Conservation (phyloP, 163 green algal species). For the Coccomyxa subellipsoidea region DNA sequence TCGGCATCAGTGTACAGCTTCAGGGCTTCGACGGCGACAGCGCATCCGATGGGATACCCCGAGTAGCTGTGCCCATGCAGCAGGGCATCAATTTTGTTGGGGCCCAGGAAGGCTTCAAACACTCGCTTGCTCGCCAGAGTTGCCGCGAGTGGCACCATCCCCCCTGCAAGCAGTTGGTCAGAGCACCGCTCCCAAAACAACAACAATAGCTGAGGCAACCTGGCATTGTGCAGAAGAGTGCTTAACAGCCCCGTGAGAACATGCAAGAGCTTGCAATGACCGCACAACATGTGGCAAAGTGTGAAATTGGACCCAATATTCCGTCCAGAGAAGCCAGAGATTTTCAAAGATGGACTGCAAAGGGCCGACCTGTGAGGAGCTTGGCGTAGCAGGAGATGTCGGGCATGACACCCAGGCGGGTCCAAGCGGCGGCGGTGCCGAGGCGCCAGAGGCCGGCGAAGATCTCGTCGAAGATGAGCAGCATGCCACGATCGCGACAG, state of each 20-base stretch:
- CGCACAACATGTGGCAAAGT: no score
- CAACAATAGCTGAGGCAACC: no score
- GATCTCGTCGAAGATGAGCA: slow-evolving; percentile 94
- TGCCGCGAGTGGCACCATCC: slow-evolving; percentile 77
- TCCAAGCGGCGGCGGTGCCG: slow-evolving; percentile 51
- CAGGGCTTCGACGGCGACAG: slow-evolving; percentile 63
- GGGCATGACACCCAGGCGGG: slow-evolving; percentile 57
- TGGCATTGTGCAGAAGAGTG: no score
- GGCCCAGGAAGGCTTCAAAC: slow-evolving; percentile 81
- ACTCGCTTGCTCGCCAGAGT: slow-evolving; percentile 79
- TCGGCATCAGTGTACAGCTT: slow-evolving; percentile 50
- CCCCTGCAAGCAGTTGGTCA: slow-evolving; percentile 29
- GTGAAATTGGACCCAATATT: no score
- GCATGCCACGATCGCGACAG: slow-evolving; percentile 62
- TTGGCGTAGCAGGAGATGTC: slow-evolving; percentile 92
- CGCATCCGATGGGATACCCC: slow-evolving; percentile 83
- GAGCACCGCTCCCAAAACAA: no score
- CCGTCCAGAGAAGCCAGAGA: no score
- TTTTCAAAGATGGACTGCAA: no score
- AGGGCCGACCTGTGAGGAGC: slow-evolving; percentile 81
- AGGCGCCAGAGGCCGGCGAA: slow-evolving; percentile 84
- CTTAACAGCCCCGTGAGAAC: no score
- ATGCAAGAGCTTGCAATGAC: no score
- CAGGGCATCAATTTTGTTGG: slow-evolving; percentile 71
- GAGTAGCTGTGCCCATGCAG: slow-evolving; percentile 98